Percentiles rank a stretch among this genome's conserved stretches.
Conservation (phyloP, 2,329 filamentous ascomycete genomes). For the Aspergillus unguis region DNA sequence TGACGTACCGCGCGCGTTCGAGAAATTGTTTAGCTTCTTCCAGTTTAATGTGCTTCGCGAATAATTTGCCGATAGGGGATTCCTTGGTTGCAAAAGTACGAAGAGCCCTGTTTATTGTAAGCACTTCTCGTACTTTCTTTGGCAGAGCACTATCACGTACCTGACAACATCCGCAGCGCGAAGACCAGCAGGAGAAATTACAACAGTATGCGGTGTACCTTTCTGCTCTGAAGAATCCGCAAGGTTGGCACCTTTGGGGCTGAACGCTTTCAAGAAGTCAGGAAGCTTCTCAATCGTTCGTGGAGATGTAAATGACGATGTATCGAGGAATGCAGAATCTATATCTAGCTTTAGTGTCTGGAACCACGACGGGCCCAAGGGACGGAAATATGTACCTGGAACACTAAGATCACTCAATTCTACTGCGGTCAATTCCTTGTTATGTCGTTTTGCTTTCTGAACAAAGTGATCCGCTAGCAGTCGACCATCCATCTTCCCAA, state of each 20-base stretch:
- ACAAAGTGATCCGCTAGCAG: conserved; percentile 83
- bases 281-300: conserved; percentile 72
- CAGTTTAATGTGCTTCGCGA: conserved; percentile 97
- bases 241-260: conserved; percentile 57
- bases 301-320: conserved; percentile 66
- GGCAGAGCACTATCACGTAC: conserved; percentile 40
- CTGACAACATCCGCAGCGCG: conserved; percentile 80
- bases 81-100: conserved; percentile 77
- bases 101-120: conserved; percentile 54
- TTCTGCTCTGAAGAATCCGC: conserved; percentile 64
- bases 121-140: background rate
- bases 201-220: conserved; percentile 77
- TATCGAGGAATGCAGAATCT: conserved; percentile 76
- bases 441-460: conserved; percentile 73
- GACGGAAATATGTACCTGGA: conserved; percentile 55
- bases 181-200: conserved; percentile 80
- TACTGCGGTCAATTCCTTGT: conserved; percentile 73
- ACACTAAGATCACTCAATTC: conserved; percentile 82
- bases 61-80: conserved; percentile 79
- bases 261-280: conserved; percentile 66
- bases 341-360: conserved; percentile 10
- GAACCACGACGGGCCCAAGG: background rate
- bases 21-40: conserved; percentile 78
- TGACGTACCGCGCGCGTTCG: conserved; percentile 53
- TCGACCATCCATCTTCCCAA: conserved; percentile 77